Conservation (phyloP, 495 filamentous ascomycete genomes). For the Penicillium goetzii region DNA sequence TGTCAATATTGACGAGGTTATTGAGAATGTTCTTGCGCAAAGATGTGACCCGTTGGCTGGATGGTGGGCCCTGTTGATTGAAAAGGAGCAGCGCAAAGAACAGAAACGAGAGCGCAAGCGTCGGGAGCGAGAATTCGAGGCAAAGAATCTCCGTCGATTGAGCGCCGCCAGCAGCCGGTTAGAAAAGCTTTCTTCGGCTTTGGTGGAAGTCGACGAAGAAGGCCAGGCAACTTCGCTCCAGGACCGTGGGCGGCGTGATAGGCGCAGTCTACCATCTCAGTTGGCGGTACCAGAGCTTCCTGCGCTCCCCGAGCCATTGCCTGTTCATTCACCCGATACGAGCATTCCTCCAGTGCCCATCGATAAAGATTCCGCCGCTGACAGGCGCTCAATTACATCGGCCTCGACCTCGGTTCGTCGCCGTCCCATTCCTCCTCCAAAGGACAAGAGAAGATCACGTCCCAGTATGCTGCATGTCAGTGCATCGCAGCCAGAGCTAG, state of each 20-base stretch:
- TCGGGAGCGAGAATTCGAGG: constrained; percentile 80
- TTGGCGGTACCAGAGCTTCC: constrained; percentile 68
- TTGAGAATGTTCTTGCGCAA: constrained; percentile 90
- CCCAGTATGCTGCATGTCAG: constrained; percentile 82
- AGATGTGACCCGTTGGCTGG: constrained; percentile 87
- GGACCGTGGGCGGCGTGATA: constrained; percentile 56
- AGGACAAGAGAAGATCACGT: constrained; percentile 73
- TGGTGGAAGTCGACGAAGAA: constrained; percentile 78
- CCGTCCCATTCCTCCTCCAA: constrained; percentile 81
- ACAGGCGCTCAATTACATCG: constrained; percentile 64
- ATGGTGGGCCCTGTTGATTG: constrained; percentile 94
- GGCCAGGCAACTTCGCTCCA: constrained; percentile 45
- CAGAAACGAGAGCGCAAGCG: constrained; percentile 81
- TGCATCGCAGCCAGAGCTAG: constrained; percentile 67
- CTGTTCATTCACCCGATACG: constrained; percentile 42
- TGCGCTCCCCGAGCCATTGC: constrained; percentile 64
- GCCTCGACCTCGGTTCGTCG: constrained; percentile 57
- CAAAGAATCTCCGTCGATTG: constrained; percentile 76
- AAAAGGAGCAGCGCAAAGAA: constrained; percentile 94
- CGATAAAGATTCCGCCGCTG: constrained; percentile 72
- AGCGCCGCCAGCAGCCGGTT: constrained; percentile 85
- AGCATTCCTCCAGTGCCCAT: constrained; percentile 64
- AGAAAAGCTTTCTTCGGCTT: constrained; percentile 72
- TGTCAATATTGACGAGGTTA: constrained; percentile 90
- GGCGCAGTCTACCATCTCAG: constrained; percentile 58